These are phyloP conservation scores for Chlorella sorokiniana DNA, from an alignment of 139 green algal genomes.

Conservation along the genomic window DNA sequence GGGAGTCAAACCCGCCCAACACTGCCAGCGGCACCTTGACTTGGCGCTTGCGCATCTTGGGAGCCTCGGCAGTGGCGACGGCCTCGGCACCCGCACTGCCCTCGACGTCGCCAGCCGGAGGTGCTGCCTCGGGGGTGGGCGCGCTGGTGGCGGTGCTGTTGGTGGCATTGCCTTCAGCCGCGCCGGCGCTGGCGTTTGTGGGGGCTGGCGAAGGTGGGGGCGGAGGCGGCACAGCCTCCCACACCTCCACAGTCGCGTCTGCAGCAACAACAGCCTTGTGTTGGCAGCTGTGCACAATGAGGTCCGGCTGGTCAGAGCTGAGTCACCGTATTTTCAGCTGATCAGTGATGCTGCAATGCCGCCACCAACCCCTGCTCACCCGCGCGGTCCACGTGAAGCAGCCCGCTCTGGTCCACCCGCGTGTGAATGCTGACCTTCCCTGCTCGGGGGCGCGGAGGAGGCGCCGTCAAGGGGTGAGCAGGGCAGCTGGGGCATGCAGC, in stretches of 20 bases:
- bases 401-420: conserved; percentile 65
- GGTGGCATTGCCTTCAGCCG: too few relatives aligned
- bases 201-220: background rate
- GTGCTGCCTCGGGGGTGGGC: background rate
- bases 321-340: background rate
- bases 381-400: conserved; percentile 73
- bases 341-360: background rate
- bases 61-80: conserved; percentile 1
- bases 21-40: conserved; percentile 49
- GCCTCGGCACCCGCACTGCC: background rate
- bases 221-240: conserved; percentile 9
- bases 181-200: conserved; percentile 1
- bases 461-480: too few relatives aligned
- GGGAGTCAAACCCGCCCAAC: conserved; percentile 1
- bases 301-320: too few relatives aligned
- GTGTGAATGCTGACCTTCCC: conserved; percentile 64
- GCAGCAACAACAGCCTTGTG: background rate
- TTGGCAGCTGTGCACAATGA: background rate
- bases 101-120: background rate
- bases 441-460: background rate
- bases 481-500: background rate
- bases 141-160: conserved; percentile 2
- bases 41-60: conserved; percentile 37
- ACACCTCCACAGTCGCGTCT: conserved; percentile 54
- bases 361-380: conserved; percentile 35